These are phyloP conservation scores for Chlorophyllum brunneum DNA, from an alignment of 768 basidiomycete species.

Conservation along the genomic window DNA sequence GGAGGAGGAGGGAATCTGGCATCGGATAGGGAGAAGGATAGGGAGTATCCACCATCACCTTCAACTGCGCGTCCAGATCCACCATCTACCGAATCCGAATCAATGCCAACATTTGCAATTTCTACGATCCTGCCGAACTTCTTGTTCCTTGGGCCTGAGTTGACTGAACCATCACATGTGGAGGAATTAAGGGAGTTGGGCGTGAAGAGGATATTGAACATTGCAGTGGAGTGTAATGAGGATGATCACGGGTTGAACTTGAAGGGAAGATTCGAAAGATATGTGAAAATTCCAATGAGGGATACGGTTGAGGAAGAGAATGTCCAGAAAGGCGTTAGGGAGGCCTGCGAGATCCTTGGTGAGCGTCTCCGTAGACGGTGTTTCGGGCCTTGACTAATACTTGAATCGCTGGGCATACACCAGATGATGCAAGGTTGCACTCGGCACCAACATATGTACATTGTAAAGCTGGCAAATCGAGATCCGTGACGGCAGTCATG, in stretches of 20 bases:
- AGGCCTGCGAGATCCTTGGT: slow-evolving; percentile 88
- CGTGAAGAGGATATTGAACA: slow-evolving; percentile 85
- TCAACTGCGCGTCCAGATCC: slow-evolving; percentile 63
- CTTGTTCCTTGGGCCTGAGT: slow-evolving; percentile 88
- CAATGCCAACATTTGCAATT: slow-evolving; percentile 68
- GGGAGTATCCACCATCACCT: slow-evolving; percentile 46
- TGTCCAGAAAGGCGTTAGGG: slow-evolving; percentile 73
- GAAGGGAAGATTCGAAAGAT: slow-evolving; percentile 73
- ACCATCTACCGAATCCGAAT: slow-evolving; percentile 51
- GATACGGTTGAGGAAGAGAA: slow-evolving; percentile 95
- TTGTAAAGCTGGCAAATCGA: slow-evolving; percentile 93
- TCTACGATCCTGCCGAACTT: slow-evolving; percentile 91
- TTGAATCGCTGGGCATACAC: not conserved
- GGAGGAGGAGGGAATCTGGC: no score
- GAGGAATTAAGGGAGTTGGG: slow-evolving; percentile 69
- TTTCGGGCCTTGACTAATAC: not conserved
- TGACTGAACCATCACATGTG: slow-evolving; percentile 71
- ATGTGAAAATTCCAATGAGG: slow-evolving; percentile 86
- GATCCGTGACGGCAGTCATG: slow-evolving; percentile 95
- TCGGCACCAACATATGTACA: slow-evolving; percentile 92
- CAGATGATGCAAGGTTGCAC: slow-evolving; percentile 90
- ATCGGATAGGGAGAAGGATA: not conserved
- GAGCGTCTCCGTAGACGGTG: slow-evolving; percentile 29
- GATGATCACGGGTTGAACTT: slow-evolving; percentile 70
- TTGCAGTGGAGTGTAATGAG: slow-evolving; percentile 83